Percentiles rank a stretch among this genome's conserved stretches.
Conservation (phyloP, 192 early-diverging fungal genomes). For the Backusella liffmaniae region DNA sequence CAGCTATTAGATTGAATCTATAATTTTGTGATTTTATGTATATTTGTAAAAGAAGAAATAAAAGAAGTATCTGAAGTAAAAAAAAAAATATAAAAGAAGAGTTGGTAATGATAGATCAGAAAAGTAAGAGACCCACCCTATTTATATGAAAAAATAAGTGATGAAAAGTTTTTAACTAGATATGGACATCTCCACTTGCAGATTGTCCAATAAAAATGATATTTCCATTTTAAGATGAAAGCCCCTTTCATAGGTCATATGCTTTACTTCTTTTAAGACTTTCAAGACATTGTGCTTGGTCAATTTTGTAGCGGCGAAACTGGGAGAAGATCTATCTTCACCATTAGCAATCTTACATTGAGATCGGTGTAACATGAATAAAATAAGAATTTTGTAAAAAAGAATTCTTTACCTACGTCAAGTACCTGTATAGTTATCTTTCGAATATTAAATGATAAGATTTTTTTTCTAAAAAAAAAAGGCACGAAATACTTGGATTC, state of each 20-base stretch:
- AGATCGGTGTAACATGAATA: not conserved
- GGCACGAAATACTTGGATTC: not conserved
- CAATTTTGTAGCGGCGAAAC: not conserved
- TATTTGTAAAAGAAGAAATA: not conserved
- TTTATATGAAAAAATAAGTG: not conserved
- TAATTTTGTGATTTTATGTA: not conserved
- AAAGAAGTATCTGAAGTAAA: not conserved
- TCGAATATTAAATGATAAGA: not conserved
- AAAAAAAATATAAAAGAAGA: not conserved
- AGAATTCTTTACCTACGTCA: not conserved
- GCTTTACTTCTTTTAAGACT: not conserved
- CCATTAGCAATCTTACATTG: not conserved
- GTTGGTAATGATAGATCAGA: not conserved
- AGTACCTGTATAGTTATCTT: not conserved
- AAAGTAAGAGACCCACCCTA: not conserved
- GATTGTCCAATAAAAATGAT: not conserved
- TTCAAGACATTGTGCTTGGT: not conserved
- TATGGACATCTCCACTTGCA: not conserved
- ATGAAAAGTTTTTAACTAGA: not conserved
- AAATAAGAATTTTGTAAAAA: not conserved
- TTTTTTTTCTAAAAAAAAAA: not conserved
- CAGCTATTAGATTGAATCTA: not conserved
- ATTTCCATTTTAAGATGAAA: not conserved
- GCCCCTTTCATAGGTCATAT: constrained; percentile 5
- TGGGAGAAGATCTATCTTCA: not conserved